phyloP scores from a whole-genome alignment of 192 early-diverging fungal genomes.

The Allomyces macrogynus region DNA sequence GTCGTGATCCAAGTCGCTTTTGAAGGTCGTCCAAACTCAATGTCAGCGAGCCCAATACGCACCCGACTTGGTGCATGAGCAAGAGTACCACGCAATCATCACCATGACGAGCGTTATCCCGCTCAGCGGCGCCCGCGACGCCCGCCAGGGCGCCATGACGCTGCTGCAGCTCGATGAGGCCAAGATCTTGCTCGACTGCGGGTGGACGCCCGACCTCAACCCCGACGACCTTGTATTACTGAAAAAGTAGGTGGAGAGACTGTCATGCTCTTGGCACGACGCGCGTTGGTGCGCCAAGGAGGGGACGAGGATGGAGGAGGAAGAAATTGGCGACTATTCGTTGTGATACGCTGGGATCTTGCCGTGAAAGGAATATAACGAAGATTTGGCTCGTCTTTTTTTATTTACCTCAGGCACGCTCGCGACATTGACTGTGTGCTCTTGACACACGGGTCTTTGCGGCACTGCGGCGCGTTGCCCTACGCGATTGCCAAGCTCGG shows the following conservation, averaged over 20 bases:
- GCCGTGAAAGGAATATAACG: neutral
- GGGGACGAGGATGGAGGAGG: no score
- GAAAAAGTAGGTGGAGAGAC: slow-evolving; percentile 26
- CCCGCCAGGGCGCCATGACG: neutral
- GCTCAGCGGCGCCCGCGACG: no score
- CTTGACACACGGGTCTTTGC: slow-evolving; percentile 69
- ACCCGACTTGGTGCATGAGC: neutral
- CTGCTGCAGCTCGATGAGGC: slow-evolving; percentile 78
- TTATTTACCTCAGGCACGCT: slow-evolving; percentile 37
- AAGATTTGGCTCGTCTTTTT: slow-evolving; percentile 3
- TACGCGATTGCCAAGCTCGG: slow-evolving; percentile 59
- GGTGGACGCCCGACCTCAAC: slow-evolving; percentile 66
- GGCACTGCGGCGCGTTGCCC: slow-evolving; percentile 68
- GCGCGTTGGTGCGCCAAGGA: no score
- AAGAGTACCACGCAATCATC: neutral
- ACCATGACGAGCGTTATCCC: no score
- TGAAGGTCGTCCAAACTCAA: no score
- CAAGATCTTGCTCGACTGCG: slow-evolving; percentile 88
- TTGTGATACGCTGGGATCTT: no score
- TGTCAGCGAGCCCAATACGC: neutral
- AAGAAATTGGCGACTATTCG: no score
- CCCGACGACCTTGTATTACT: slow-evolving; percentile 43
- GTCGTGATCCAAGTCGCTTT: no score
- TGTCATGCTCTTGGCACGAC: neutral
- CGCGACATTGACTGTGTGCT: slow-evolving; percentile 76